Evolutionary conservation across 129 eudicot genomes (phyloP).

Genomic region (Tagetes patula): DNA sequence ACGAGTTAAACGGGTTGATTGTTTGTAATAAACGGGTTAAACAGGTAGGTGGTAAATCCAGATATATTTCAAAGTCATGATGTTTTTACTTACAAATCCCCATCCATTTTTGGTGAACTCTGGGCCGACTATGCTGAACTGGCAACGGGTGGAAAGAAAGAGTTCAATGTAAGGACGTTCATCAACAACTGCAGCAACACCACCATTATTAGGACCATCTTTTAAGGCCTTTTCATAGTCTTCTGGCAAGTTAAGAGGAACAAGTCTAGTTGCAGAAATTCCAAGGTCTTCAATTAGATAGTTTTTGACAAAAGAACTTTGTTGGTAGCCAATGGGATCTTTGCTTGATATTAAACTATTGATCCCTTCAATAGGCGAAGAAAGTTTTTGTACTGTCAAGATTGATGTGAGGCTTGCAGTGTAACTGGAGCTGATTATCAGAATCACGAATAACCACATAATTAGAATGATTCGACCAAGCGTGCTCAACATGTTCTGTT

Average conservation of each 20-base stretch:
- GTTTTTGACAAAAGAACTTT: constrained; percentile 55
- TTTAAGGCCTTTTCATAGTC: constrained; percentile 60
- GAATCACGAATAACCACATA: constrained; percentile 68
- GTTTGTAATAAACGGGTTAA: neutral
- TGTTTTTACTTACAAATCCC: constrained; percentile 82
- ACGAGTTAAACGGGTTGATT: neutral
- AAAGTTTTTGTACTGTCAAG: constrained; percentile 66
- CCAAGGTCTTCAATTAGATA: constrained; percentile 57
- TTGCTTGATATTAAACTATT: constrained; percentile 45
- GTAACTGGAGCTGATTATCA: constrained; percentile 70
- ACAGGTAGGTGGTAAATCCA: neutral
- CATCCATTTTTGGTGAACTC: constrained; percentile 79
- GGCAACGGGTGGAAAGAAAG: constrained; percentile 66
- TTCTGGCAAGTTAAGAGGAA: constrained; percentile 57
- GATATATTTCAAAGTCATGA: neutral
- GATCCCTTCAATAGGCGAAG: constrained; percentile 67
- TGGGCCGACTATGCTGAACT: constrained; percentile 72
- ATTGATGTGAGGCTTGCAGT: constrained; percentile 78
- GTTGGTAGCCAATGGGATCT: constrained; percentile 66
- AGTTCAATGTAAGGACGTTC: constrained; percentile 73
- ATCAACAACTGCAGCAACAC: constrained; percentile 77
- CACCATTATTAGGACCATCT: constrained; percentile 63
- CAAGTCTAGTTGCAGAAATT: constrained; percentile 52
- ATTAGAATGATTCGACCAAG: constrained; percentile 60
- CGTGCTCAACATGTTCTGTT: constrained; percentile 56